Conservation (phyloP, 2,329 filamentous ascomycete species). For the Corynespora cassiicola region DNA sequence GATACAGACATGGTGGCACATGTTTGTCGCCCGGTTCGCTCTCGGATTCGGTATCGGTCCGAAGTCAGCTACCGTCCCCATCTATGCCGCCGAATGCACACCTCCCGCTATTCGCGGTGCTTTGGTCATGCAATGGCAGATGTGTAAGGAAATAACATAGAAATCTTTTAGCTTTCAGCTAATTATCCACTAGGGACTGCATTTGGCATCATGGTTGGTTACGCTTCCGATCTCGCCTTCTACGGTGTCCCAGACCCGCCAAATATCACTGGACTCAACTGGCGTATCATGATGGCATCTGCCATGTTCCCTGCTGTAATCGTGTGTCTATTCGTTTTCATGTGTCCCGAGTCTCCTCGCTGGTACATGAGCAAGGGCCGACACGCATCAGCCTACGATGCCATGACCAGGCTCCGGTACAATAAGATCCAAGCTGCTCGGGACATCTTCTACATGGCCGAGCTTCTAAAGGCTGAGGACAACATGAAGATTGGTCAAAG, state of each 20-base stretch:
- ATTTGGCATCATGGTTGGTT: conserved; percentile 36
- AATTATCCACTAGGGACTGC: conserved; percentile 21
- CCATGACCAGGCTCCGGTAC: conserved; percentile 61
- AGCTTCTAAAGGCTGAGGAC: conserved; percentile 41
- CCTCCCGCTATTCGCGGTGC: conserved; percentile 74
- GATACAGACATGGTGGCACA: conserved; percentile 68
- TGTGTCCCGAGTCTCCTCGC: conserved; percentile 30
- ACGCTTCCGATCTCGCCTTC: conserved; percentile 28
- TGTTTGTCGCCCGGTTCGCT: conserved; percentile 73
- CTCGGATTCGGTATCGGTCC: conserved; percentile 80
- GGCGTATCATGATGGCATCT: conserved; percentile 36
- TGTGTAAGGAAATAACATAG: conserved; percentile 58
- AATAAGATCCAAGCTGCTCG: conserved; percentile 61
- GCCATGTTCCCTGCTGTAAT: conserved; percentile 33
- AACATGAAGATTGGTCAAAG: conserved; percentile 40
- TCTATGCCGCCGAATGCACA: conserved; percentile 77
- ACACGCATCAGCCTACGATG: conserved; percentile 25
- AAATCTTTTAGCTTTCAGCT: conserved; percentile 47
- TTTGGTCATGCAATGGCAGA: conserved; percentile 84
- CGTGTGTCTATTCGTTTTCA: conserved; percentile 31
- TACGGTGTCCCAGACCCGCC: conserved; percentile 25
- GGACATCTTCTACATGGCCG: conserved; percentile 58
- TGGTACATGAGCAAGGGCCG: conserved; percentile 34
- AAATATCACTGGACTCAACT: conserved; percentile 29
- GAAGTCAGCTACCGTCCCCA: conserved; percentile 76